A percentile compares a stretch with the other conserved stretches of the same genome.
These are phyloP conservation scores for Cryoendolithus antarcticus DNA, from an alignment of 2,329 filamentous ascomycete species.

Conservation along the genomic window DNA sequence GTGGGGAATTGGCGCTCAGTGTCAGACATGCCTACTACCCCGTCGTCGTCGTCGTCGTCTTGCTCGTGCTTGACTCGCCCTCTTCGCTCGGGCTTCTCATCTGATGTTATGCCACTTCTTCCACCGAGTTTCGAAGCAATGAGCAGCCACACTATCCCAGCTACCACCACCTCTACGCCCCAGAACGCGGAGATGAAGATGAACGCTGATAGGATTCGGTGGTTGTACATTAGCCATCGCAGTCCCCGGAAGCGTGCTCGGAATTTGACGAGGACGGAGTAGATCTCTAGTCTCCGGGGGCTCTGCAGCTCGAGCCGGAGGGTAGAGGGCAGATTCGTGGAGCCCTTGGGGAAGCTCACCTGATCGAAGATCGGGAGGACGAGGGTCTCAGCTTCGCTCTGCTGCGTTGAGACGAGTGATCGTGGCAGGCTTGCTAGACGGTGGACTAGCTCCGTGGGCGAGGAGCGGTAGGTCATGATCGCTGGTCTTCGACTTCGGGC, in stretches of 20 bases:
- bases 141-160: conserved; percentile 51
- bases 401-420: conserved; percentile 53
- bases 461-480: conserved; percentile 67
- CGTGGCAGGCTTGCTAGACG: conserved; percentile 54
- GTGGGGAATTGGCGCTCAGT: conserved; percentile 38
- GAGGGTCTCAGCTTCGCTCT: conserved; percentile 49
- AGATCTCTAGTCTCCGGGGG: conserved; percentile 59
- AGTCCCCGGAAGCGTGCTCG: conserved; percentile 65
- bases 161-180: conserved; percentile 57
- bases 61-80: conserved; percentile 15
- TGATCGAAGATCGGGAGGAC: conserved; percentile 61
- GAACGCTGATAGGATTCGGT: conserved; percentile 57
- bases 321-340: conserved; percentile 39
- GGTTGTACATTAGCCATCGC: conserved; percentile 75
- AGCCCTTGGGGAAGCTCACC: conserved; percentile 49
- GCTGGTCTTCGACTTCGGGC: conserved; percentile 56
- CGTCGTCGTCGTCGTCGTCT: conserved; percentile 15
- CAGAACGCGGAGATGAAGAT: conserved; percentile 64
- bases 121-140: conserved; percentile 32
- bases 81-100: conserved; percentile 5
- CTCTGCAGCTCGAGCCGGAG: conserved; percentile 58
- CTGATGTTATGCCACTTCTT: background rate
- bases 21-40: conserved; percentile 27
- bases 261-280: conserved; percentile 55
- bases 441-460: conserved; percentile 49